phyloP scores from a whole-genome alignment of 1,139 yeast genomes.

The Debaryomycetaceae sp. region DNA sequence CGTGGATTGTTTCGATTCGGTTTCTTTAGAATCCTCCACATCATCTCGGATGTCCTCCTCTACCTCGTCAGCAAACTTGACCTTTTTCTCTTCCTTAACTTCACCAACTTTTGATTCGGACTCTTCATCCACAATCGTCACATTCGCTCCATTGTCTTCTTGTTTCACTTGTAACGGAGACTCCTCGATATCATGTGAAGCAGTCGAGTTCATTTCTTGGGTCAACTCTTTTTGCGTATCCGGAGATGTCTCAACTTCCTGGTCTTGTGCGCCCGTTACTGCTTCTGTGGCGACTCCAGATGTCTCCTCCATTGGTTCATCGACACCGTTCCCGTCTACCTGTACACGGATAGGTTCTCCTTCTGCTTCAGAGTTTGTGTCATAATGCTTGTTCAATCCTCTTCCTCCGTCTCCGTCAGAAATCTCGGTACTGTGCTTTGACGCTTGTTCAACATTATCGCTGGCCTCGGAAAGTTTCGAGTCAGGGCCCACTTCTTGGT shows the following conservation, averaged over 20 bases:
- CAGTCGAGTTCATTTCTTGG: neutral
- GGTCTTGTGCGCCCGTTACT: neutral
- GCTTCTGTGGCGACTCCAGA: constrained; percentile 3
- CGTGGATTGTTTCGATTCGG: constrained; percentile 4
- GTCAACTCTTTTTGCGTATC: neutral
- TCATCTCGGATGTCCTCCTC: constrained; percentile 9
- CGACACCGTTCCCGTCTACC: constrained; percentile 5
- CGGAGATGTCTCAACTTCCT: neutral
- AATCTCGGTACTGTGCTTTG: neutral
- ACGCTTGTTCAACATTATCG: too few species aligned
- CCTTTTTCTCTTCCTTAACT: constrained; percentile 12
- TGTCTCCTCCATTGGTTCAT: constrained; percentile 6
- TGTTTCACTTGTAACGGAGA: neutral
- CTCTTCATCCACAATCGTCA: neutral
- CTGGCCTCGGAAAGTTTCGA: too few species aligned
- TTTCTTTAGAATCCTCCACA: constrained; percentile 5
- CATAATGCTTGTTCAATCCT: neutral
- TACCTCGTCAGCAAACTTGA: constrained; percentile 29
- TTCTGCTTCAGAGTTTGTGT: too few species aligned
- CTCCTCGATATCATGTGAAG: too few species aligned
- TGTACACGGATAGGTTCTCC: neutral
- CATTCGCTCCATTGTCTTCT: neutral
- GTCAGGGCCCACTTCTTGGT: too few species aligned
- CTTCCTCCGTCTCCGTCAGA: neutral
- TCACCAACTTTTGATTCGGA: neutral